Base-by-base conservation (phyloP, 805 yeast genomes). In the Monosporozyma yasuniensis region DNA sequence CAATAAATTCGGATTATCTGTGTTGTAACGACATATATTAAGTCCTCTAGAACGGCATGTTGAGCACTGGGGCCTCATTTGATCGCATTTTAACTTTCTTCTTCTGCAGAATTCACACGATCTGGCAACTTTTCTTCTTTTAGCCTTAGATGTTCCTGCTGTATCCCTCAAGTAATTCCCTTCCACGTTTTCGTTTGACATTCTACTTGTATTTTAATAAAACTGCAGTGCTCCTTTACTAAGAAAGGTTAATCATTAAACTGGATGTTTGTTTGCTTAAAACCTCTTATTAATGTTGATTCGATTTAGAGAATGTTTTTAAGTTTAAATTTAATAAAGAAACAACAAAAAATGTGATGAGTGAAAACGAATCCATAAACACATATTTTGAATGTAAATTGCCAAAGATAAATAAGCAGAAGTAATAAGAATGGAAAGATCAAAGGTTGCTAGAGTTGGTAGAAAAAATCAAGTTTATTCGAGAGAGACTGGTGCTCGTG, bases 401-500 rank as follows among this genome's bases (percentile, higher is more conserved):
- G n/a, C n/a, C n/a, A n/a, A n/a, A n/a, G n/a, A n/a, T n/a, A n/a
- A n/a, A n/a, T n/a, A n/a, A n/a, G n/a, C n/a, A 14, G n/a, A 32
- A 32, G 16, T 2, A 35, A 14, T 16, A 16, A 14, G 3, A 18
- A 35, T 35, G 39, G 39, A 35, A 35, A 16, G 39, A 18, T 35
- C 45, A 4, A 12, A 27, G 16, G 21, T 19, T 8, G 37, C 49
- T 7, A 39, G 87, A 46, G 75, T 70, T 6, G 89, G 89, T 2
- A 65, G 88, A 45, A 72, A 67, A 19, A 72, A 76, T 57, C 88
- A 83, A 60, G 70, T 81, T 52, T 78, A 84, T 71, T 71, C 82
- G 54, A 54, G 74, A 53, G 50, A 63, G 1, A 73, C 81, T 0
- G 95, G 95, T 2, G 88, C 96, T 1, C 73, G 99, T 37, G 66